phyloP scores from a whole-genome alignment of 164 flowering plant genomes.

The Warburgia ugandensis region DNA sequence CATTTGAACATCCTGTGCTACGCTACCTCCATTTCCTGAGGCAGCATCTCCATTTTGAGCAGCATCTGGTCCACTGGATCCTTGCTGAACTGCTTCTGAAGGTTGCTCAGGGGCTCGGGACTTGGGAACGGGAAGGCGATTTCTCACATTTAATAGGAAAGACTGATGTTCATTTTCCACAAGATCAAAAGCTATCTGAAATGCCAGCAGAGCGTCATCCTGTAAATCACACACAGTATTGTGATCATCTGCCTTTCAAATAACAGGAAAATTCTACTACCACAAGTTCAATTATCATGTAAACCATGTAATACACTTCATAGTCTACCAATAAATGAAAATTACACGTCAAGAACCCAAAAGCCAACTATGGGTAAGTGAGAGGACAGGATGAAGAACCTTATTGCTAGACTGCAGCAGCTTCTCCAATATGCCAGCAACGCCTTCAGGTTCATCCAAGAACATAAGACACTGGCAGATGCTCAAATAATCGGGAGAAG shows the following conservation, averaged over 20 bases:
- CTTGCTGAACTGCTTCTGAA: slow-evolving; percentile 27
- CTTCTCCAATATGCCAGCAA: slow-evolving; percentile 66
- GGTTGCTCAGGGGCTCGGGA: slow-evolving; percentile 16
- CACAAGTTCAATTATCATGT: too few species aligned
- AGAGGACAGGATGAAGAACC: slow-evolving; percentile 11
- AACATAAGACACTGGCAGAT: slow-evolving; percentile 92
- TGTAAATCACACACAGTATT: too few species aligned
- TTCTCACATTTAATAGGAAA: slow-evolving; percentile 76
- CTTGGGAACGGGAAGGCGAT: slow-evolving; percentile 51
- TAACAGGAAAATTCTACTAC: too few species aligned
- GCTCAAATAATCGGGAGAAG: slow-evolving; percentile 79
- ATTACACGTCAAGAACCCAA: too few species aligned
- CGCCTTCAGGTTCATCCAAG: slow-evolving; percentile 73
- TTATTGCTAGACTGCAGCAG: slow-evolving; percentile 55
- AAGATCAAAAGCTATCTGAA: slow-evolving; percentile 95
- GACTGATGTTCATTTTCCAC: slow-evolving; percentile 97
- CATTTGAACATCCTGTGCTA: slow-evolving; percentile 39
- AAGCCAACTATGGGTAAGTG: not conserved
- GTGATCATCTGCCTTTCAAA: too few species aligned
- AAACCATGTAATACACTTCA: too few species aligned
- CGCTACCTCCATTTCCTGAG: slow-evolving; percentile 27
- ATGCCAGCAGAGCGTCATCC: slow-evolving; percentile 84
- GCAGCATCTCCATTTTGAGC: slow-evolving; percentile 32
- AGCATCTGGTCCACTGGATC: slow-evolving; percentile 29
- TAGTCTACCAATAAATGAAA: too few species aligned